Evolutionary conservation across 2,329 filamentous ascomycete genomes (phyloP).

Genomic region (Fusarium nematophilum): DNA sequence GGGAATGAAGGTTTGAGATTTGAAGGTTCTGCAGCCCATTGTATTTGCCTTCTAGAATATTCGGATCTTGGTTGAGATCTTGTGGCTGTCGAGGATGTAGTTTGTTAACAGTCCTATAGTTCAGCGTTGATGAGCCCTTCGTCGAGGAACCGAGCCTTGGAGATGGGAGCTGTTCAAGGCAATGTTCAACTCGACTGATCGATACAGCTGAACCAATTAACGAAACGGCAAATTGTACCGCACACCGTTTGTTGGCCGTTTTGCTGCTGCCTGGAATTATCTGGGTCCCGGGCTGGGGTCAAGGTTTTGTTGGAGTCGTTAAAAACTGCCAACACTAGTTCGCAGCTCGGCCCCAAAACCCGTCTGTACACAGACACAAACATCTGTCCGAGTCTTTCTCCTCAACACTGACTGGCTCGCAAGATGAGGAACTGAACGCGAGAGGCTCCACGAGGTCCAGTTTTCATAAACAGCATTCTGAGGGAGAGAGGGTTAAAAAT

Average conservation of each 20-base stretch:
- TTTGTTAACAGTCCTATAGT: too few relatives aligned
- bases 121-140: too few relatives aligned
- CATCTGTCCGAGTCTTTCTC: too few relatives aligned
- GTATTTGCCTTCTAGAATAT: neutral
- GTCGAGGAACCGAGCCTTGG: too few relatives aligned
- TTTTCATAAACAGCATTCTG: neutral
- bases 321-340: neutral
- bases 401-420: too few relatives aligned
- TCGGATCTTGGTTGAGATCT: neutral
- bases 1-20: slow-evolving; percentile 2
- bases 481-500: too few relatives aligned
- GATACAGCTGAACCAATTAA: neutral
- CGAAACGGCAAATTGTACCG: too few relatives aligned
- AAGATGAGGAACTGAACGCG: too few relatives aligned
- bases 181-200: neutral
- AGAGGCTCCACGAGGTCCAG: neutral
- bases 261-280: slow-evolving; percentile 34
- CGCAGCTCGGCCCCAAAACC: neutral
- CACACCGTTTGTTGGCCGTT: slow-evolving; percentile 2
- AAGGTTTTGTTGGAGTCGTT: neutral
- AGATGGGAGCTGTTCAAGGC: too few relatives aligned
- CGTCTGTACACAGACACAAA: neutral
- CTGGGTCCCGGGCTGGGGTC: neutral
- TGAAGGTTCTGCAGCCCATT: neutral
- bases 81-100: too few relatives aligned